These are phyloP conservation scores for Russula sp. DNA, from an alignment of 768 basidiomycete species.

Conservation along the genomic window DNA sequence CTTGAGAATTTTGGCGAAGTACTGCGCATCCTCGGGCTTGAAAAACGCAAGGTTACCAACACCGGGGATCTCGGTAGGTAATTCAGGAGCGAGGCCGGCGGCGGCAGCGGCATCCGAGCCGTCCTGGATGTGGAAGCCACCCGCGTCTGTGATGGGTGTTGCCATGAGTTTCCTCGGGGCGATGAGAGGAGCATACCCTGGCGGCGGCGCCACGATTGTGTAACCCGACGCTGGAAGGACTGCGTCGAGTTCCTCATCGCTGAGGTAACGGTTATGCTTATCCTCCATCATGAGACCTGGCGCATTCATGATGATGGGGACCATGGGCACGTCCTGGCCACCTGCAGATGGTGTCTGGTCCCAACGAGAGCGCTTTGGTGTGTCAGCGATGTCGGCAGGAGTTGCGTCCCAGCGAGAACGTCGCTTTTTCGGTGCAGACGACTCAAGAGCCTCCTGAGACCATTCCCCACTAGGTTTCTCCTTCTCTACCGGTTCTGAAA, in stretches of 20 bases:
- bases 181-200: conserved; percentile 83
- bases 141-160: conserved; percentile 52
- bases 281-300: conserved; percentile 84
- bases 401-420: conserved; percentile 96
- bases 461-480: conserved; percentile 62
- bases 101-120: conserved; percentile 89
- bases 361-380: conserved; percentile 92
- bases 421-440: conserved; percentile 81
- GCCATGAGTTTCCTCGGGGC: conserved; percentile 53
- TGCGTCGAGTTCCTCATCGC: conserved; percentile 93
- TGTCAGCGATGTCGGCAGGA: conserved; percentile 70
- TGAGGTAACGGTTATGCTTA: conserved; percentile 93
- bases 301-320: conserved; percentile 84
- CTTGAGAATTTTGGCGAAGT: conserved; percentile 93
- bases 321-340: conserved; percentile 59
- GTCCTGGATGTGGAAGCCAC: conserved; percentile 96
- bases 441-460: conserved; percentile 72
- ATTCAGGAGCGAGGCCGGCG: conserved; percentile 82
- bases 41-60: conserved; percentile 97
- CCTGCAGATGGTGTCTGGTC: conserved; percentile 84
- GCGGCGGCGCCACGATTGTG: conserved; percentile 87
- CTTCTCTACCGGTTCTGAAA: conserved; percentile 56
- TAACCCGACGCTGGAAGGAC: conserved; percentile 86
- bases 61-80: conserved; percentile 97
- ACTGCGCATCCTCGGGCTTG: conserved; percentile 97